Conservation (phyloP, 805 yeast genomes). For the Candida piceae region DNA sequence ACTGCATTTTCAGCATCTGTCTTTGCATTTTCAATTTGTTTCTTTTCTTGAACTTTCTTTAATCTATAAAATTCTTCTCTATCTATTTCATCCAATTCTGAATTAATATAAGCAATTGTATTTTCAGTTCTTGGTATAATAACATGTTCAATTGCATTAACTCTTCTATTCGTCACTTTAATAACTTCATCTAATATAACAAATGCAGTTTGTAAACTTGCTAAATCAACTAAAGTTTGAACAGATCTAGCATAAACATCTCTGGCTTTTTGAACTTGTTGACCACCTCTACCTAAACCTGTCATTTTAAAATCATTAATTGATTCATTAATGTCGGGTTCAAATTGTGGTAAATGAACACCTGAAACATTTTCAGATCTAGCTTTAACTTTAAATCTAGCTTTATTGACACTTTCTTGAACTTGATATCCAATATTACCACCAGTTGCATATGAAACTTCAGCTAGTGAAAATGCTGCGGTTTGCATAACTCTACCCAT, state of each 20-base stretch:
- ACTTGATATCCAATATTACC: constrained; percentile 94
- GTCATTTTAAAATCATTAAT: constrained; percentile 94
- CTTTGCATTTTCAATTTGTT: constrained; percentile 70
- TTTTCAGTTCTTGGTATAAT: constrained; percentile 97
- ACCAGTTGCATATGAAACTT: constrained; percentile 96
- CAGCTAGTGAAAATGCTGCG: constrained; percentile 95
- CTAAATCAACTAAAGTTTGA: constrained; percentile 93
- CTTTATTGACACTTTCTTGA: constrained; percentile 86
- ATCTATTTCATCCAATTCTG: constrained; percentile 95
- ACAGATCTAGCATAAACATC: constrained; percentile 91
- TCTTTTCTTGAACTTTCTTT: constrained; percentile 94
- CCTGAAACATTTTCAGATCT: constrained; percentile 96
- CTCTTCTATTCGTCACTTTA: constrained; percentile 96
- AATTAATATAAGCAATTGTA: constrained; percentile 85
- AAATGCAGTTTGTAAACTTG: constrained; percentile 94
- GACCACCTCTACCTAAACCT: constrained; percentile 98
- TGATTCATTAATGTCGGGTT: constrained; percentile 72
- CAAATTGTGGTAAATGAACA: constrained; percentile 90
- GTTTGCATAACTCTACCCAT: constrained; percentile 99
- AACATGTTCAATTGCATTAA: constrained; percentile 97
- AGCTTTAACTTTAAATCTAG: constrained; percentile 86
- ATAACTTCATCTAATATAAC: constrained; percentile 95
- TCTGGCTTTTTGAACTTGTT: constrained; percentile 93
- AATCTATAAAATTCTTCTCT: constrained; percentile 96
- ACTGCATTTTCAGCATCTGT: constrained; percentile 50